Evolutionary conservation across 2,329 filamentous ascomycete species (phyloP).

Genomic region (Trichoderma arundinaceum): DNA sequence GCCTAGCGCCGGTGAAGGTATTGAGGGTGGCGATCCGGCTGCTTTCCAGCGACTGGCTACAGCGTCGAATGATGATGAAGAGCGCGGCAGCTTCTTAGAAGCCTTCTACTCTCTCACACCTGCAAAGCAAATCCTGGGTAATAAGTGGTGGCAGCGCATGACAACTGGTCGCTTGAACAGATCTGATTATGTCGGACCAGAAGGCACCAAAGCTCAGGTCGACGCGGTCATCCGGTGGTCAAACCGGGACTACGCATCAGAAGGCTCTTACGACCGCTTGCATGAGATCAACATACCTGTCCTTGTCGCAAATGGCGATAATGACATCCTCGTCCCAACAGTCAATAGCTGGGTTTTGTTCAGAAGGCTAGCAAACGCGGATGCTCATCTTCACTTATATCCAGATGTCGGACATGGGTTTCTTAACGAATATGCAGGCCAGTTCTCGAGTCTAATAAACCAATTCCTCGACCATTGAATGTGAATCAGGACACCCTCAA

Average conservation of each 20-base stretch:
- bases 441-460: conserved; percentile 5
- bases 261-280: not conserved
- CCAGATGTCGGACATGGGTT: conserved; percentile 24
- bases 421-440: conserved; percentile 18
- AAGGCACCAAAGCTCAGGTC: not conserved
- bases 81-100: conserved; percentile 10
- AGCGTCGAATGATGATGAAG: conserved; percentile 15
- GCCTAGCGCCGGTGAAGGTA: conserved; percentile 21
- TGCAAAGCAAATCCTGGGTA: not conserved
- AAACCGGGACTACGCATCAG: not conserved
- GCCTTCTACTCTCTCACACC: conserved; percentile 17
- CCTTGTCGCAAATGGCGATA: conserved; percentile 18
- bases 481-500: not conserved
- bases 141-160: conserved; percentile 13
- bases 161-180: conserved; percentile 12
- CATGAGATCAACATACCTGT: conserved; percentile 19
- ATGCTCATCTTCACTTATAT: conserved; percentile 20
- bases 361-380: conserved; percentile 16
- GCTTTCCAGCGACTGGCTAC: not conserved
- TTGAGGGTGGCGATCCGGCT: conserved; percentile 1
- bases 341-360: conserved; percentile 27
- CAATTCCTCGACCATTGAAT: not conserved
- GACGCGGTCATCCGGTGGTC: not conserved
- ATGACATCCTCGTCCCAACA: conserved; percentile 23
- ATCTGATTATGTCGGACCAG: not conserved